Conservation (phyloP, 176 grass and related monocot species). For the Chrysopogon serrulatus region DNA sequence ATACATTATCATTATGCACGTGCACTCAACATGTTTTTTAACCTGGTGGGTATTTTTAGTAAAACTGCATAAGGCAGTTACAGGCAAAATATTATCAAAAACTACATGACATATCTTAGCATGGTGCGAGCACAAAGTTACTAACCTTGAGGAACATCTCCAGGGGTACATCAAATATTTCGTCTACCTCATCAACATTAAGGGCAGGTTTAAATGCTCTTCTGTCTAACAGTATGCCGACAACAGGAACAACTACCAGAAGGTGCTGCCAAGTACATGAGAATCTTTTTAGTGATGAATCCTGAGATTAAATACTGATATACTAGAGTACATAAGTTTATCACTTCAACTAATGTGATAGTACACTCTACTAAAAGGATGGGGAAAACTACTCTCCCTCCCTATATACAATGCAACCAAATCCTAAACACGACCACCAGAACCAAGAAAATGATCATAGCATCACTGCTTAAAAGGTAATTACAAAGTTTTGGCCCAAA, state of each 20-base stretch:
- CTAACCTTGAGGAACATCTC: constrained; percentile 84
- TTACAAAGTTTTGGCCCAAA: neutral
- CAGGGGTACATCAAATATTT: constrained; percentile 60
- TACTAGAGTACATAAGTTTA: neutral
- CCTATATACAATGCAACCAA: neutral
- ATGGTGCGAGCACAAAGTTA: constrained; percentile 15
- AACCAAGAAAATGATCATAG: neutral
- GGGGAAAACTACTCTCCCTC: neutral
- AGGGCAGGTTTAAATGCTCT: constrained; percentile 43
- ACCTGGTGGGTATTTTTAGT: neutral
- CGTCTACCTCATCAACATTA: constrained; percentile 54
- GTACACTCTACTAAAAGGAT: neutral
- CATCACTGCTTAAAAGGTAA: neutral
- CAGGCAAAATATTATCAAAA: neutral
- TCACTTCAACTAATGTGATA: neutral
- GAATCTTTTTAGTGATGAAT: neutral
- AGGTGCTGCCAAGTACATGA: constrained; percentile 52
- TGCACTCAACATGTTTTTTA: neutral
- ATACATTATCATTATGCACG: neutral
- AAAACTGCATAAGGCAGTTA: neutral
- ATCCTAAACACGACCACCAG: neutral
- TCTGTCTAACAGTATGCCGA: constrained; percentile 50
- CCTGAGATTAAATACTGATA: neutral
- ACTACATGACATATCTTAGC: neutral
- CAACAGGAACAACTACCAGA: constrained; percentile 62